A percentile compares a stretch with the other conserved stretches of the same genome.
Conservation (phyloP, 148 eudicot genomes). For the Amaranthus cruentus region DNA sequence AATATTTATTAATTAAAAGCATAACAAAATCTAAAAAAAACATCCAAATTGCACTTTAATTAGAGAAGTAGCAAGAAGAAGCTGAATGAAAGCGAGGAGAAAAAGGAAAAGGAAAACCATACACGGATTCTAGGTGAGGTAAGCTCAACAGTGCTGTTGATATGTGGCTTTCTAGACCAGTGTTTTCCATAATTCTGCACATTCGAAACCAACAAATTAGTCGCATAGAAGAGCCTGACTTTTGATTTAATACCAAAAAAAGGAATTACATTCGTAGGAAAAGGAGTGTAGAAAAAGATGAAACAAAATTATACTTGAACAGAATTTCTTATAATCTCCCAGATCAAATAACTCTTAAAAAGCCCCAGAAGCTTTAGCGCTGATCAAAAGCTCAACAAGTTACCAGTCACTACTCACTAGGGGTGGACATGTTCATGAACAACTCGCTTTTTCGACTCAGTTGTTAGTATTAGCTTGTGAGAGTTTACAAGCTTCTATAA, state of each 20-base stretch:
- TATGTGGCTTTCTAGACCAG: slow-evolving; percentile 30
- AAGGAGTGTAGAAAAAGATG: too few relatives aligned
- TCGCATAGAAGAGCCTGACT: not conserved
- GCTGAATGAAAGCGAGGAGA: not conserved
- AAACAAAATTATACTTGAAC: too few relatives aligned
- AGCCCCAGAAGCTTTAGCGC: too few relatives aligned
- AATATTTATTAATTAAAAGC: not conserved
- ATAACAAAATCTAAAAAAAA: not conserved
- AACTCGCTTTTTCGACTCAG: too few relatives aligned
- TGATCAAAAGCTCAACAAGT: too few relatives aligned
- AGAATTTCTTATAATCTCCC: too few relatives aligned
- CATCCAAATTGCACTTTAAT: not conserved
- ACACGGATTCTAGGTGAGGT: slow-evolving; percentile 36
- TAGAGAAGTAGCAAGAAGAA: not conserved
- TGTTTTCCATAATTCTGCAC: slow-evolving; percentile 36
- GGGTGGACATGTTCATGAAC: too few relatives aligned
- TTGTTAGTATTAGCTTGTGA: too few relatives aligned
- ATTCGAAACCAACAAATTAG: slow-evolving; percentile 8
- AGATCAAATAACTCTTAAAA: too few relatives aligned
- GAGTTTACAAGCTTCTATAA: too few relatives aligned
- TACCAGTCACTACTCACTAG: too few relatives aligned
- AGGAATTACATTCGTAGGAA: too few relatives aligned
- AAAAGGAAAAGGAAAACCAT: not conserved
- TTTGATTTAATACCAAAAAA: not conserved
- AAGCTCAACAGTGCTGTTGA: slow-evolving; percentile 28